Percentiles rank a stretch among this genome's conserved stretches.
Conservation (phyloP, 257 asterid species). For the Capsicum chinense region DNA sequence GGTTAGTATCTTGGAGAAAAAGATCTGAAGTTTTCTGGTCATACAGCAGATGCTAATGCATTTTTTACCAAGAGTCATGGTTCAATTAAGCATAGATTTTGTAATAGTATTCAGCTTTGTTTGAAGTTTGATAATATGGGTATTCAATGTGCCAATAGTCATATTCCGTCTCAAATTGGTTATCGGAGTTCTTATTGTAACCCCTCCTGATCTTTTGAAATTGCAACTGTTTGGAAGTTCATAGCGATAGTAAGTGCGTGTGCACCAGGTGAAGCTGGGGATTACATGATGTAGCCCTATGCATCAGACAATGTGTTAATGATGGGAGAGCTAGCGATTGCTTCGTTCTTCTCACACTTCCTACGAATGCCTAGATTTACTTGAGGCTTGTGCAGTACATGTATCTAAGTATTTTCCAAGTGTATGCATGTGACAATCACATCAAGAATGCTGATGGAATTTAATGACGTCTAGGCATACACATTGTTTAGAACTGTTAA, state of each 20-base stretch:
- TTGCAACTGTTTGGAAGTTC: constrained; percentile 17
- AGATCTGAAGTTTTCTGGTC: constrained; percentile 13
- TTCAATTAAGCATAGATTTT: background rate
- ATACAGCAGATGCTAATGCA: background rate
- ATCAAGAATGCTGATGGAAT: constrained; percentile 9
- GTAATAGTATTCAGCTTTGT: background rate
- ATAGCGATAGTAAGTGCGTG: background rate
- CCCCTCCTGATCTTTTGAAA: background rate
- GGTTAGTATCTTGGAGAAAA: constrained; percentile 10
- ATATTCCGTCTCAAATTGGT: background rate
- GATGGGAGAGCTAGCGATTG: background rate
- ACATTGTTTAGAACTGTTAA: background rate
- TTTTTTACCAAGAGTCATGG: background rate
- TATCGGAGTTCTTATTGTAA: background rate
- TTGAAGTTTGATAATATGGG: background rate
- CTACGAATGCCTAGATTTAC: background rate
- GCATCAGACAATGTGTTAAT: background rate
- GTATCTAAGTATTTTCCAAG: constrained; percentile 3
- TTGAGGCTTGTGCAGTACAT: background rate
- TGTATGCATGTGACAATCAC: background rate
- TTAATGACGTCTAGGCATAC: background rate
- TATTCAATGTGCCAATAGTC: background rate
- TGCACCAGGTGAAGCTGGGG: constrained; percentile 1
- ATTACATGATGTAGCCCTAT: background rate
- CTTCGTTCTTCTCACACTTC: background rate